These are phyloP conservation scores for Eucalyptus polybractea DNA, from an alignment of 345 rosid species.

Conservation along the genomic window DNA sequence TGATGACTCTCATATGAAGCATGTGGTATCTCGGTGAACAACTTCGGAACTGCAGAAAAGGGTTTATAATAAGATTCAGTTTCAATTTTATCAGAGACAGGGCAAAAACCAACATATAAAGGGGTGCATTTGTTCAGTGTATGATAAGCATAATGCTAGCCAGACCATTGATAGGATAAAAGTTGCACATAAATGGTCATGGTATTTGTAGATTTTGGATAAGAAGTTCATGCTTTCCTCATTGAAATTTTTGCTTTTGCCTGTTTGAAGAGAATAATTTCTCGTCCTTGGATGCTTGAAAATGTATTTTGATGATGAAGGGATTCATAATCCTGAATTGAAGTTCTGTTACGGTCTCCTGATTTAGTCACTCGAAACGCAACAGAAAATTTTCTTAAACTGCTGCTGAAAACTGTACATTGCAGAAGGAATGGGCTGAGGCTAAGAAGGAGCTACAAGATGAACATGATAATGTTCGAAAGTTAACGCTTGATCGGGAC, in stretches of 20 bases:
- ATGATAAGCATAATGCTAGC: background rate
- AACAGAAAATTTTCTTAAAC: background rate
- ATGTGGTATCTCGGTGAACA: background rate
- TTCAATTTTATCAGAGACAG: background rate
- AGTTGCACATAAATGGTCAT: background rate
- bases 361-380: background rate
- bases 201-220: background rate
- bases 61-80: background rate
- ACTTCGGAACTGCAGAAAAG: background rate
- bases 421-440: conserved; percentile 92
- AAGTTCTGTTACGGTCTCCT: background rate
- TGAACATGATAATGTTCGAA: conserved; percentile 61
- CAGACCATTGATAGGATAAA: background rate
- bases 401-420: background rate
- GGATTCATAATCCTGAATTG: background rate
- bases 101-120: background rate
- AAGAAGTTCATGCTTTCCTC: background rate
- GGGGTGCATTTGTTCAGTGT: background rate
- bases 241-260: background rate
- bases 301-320: background rate
- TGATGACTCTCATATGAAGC: background rate
- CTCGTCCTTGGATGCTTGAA: background rate
- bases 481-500: conserved; percentile 51
- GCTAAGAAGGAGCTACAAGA: conserved; percentile 83
- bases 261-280: background rate